These are phyloP conservation scores for Zygnema circumcarinatum DNA, from an alignment of 139 green algal species.

Conservation along the genomic window DNA sequence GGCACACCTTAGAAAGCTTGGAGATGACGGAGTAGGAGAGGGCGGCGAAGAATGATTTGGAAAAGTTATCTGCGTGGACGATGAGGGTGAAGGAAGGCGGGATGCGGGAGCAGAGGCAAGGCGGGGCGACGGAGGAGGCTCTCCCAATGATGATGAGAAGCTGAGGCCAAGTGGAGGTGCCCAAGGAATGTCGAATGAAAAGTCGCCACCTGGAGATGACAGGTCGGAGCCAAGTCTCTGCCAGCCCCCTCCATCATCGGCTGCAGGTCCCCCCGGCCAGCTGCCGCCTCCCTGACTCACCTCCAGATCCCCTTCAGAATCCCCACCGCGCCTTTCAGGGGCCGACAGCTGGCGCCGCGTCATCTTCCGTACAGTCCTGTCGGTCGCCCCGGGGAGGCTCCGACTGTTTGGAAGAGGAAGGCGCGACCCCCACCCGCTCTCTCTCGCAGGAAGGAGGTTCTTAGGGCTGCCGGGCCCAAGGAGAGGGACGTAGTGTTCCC, in stretches of 20 bases:
- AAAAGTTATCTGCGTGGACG: no score
- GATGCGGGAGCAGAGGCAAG: background rate
- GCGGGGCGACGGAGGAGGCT: background rate
- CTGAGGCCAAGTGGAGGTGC: background rate
- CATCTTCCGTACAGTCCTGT: background rate
- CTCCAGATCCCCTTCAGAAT: background rate
- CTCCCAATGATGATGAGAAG: background rate
- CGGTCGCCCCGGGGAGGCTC: background rate
- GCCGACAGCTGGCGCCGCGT: background rate
- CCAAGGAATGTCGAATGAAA: background rate
- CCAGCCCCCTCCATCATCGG: background rate
- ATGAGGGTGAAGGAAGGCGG: background rate
- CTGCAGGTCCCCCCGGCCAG: background rate
- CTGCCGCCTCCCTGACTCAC: background rate
- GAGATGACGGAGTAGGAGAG: no score
- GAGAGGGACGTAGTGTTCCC: background rate
- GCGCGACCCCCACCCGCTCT: background rate
- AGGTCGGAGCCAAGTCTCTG: background rate
- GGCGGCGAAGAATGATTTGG: no score
- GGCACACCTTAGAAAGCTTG: no score
- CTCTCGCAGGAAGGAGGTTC: background rate
- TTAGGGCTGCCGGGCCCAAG: background rate
- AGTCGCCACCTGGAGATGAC: background rate
- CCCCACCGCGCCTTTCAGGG: background rate
- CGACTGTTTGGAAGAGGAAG: background rate